Percentiles rank a stretch among this genome's conserved stretches.
Evolutionary conservation across 1,139 yeast genomes (phyloP).

Genomic region (Kluyveromyces marxianus): DNA sequence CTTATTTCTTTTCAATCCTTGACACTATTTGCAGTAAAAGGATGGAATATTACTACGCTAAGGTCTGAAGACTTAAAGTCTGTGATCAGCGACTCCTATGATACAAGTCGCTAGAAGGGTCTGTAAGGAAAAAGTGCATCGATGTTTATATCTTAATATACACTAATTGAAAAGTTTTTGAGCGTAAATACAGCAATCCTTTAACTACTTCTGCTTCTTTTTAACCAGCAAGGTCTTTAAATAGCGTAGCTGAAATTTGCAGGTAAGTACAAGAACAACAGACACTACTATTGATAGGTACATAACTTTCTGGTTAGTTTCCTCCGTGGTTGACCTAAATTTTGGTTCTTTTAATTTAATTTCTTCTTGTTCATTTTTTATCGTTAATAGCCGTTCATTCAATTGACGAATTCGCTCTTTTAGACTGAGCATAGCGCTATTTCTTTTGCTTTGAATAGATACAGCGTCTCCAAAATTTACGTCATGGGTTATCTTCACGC

Average conservation of each 20-base stretch:
- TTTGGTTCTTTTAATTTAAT: slow-evolving; percentile 46
- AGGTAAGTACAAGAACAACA: slow-evolving; percentile 39
- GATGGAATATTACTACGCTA: no score
- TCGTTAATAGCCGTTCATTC: slow-evolving; percentile 40
- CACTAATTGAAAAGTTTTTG: no score
- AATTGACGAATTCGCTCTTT: slow-evolving; percentile 39
- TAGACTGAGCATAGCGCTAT: slow-evolving; percentile 37
- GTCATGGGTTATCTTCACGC: slow-evolving; percentile 40
- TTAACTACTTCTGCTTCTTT: slow-evolving; percentile 43
- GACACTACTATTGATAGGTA: slow-evolving; percentile 50
- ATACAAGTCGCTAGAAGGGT: no score
- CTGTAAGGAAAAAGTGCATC: no score
- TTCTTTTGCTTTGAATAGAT: slow-evolving; percentile 40
- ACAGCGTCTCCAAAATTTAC: slow-evolving; percentile 43
- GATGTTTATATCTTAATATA: no score
- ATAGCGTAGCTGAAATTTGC: slow-evolving; percentile 56
- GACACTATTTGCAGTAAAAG: no score
- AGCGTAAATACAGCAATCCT: background rate
- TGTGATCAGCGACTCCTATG: no score
- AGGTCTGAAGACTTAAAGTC: no score
- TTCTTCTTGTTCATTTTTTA: slow-evolving; percentile 45
- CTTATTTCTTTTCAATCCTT: background rate
- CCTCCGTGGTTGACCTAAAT: slow-evolving; percentile 49
- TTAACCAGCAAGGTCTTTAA: slow-evolving; percentile 55
- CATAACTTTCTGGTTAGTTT: slow-evolving; percentile 45